phyloP scores from a whole-genome alignment of 352 stramenopile species.

The Thalassiosira sp. region DNA sequence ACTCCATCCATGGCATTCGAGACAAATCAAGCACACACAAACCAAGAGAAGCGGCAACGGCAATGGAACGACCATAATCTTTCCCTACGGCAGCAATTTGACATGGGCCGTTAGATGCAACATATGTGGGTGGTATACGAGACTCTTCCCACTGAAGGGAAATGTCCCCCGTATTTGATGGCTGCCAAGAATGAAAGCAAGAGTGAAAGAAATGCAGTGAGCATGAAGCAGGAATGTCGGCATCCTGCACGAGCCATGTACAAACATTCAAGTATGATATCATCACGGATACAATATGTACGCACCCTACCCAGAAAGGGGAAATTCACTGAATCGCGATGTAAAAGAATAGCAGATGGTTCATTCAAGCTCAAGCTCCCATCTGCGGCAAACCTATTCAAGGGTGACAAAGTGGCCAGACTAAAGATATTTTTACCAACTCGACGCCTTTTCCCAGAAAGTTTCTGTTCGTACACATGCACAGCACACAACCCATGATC shows the following conservation, averaged over 20 bases:
- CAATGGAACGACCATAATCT: slow-evolving; percentile 44
- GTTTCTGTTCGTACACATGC: slow-evolving; percentile 37
- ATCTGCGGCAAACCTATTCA: neutral
- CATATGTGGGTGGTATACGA: slow-evolving; percentile 40
- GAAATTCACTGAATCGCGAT: slow-evolving; percentile 36
- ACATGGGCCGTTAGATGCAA: slow-evolving; percentile 37
- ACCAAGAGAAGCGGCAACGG: slow-evolving; percentile 39
- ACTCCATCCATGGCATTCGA: slow-evolving; percentile 11
- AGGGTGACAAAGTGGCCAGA: slow-evolving; percentile 40
- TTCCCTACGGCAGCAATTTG: slow-evolving; percentile 34
- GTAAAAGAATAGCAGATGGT: slow-evolving; percentile 34
- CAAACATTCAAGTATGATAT: neutral
- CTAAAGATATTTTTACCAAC: slow-evolving; percentile 45
- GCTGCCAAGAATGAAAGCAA: slow-evolving; percentile 6
- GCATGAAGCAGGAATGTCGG: neutral
- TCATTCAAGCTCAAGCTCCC: slow-evolving; percentile 24
- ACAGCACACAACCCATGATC: slow-evolving; percentile 27
- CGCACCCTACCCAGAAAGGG: slow-evolving; percentile 37
- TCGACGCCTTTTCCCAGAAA: slow-evolving; percentile 4
- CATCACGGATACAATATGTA: slow-evolving; percentile 1
- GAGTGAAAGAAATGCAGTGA: neutral
- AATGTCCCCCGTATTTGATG: slow-evolving; percentile 18
- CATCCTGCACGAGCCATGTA: neutral
- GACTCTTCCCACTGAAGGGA: slow-evolving; percentile 47
- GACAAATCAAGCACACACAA: slow-evolving; percentile 53